phyloP scores from a whole-genome alignment of 441 rosid genomes.

The Syzygium syzygioides region DNA sequence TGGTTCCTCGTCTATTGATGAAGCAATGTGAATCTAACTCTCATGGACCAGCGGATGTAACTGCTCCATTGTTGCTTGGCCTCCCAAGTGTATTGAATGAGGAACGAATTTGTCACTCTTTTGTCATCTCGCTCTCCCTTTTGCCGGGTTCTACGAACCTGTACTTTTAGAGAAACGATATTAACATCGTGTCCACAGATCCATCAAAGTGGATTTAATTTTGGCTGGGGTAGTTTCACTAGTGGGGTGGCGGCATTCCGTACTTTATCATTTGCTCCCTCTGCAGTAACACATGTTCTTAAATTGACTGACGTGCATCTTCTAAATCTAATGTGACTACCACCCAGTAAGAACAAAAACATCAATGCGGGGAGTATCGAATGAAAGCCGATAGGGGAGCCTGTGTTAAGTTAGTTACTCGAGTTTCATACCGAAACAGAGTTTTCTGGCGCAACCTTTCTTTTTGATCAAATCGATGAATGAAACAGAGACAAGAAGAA shows the following conservation, averaged over 20 bases:
- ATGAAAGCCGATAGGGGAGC: neutral
- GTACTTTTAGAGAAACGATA: neutral
- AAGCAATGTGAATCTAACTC: conserved; percentile 8
- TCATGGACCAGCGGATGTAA: conserved; percentile 12
- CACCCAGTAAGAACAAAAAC: neutral
- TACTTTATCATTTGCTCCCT: neutral
- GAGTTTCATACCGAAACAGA: neutral
- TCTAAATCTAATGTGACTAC: neutral
- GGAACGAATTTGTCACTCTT: conserved; percentile 10
- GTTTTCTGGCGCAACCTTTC: neutral
- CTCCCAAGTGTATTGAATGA: conserved; percentile 18
- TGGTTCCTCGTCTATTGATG: conserved; percentile 19
- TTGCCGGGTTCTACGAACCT: neutral
- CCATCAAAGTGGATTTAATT: neutral
- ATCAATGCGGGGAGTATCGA: neutral
- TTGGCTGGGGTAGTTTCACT: neutral
- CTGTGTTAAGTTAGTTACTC: neutral
- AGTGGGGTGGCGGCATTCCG: neutral
- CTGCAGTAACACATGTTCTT: neutral
- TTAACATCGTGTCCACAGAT: neutral
- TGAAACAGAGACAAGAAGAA: neutral
- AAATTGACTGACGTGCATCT: neutral
- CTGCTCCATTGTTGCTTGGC: neutral
- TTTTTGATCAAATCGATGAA: neutral
- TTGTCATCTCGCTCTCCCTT: neutral